Evolutionary conservation across 768 basidiomycete species (phyloP), one percentile per base, ranked within the genome.

Genomic region (Tylopilus vinaceipallidus): DNA sequence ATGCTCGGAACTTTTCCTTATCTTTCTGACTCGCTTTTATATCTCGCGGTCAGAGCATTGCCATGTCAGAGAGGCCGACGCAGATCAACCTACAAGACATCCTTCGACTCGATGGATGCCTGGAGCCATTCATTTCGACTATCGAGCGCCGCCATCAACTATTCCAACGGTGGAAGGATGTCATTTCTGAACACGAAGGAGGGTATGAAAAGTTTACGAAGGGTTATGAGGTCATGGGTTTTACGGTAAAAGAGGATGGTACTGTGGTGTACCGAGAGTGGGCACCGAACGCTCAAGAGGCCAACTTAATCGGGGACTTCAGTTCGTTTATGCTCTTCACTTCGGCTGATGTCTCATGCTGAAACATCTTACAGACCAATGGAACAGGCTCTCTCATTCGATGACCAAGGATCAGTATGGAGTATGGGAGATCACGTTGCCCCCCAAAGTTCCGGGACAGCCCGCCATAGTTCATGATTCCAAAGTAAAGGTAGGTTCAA

Each of bases 381-480:
- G 97, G 97, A 81, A 86, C 60, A 83, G 95, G 55, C 67, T 76
- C 6, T 82, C 89, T 12, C 91, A 98, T 65, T 85, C 85, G 3
- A 88, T 99, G 93, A 83, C 71, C 54, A 91, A 82, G 72, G 75
- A 93, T 61, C 61, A 81, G 12, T 98, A 81, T 65, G 97, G 97
- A 34, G 80, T 97, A 17, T 99, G 91, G 88, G 89, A 92, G 67
- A 83, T 93, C 43, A 78, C 73, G 29, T 51, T 98, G 3, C 86
- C 88, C 20, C 80, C 93, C 13, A 73, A 73, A 16, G 67, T 78
- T 46, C 70, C 77, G 6, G 93, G 92, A 5, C 73, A 76, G 39
- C 88, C 88, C 61, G 86, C 86, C 14, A 95, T 99, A 58, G 85
- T 88, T 19, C 97, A 99, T 68, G 91, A 98, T 69, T 88, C 91